These are phyloP conservation scores for Xylariales sp. DNA, from an alignment of 2,329 filamentous ascomycete species.

Conservation along the genomic window DNA sequence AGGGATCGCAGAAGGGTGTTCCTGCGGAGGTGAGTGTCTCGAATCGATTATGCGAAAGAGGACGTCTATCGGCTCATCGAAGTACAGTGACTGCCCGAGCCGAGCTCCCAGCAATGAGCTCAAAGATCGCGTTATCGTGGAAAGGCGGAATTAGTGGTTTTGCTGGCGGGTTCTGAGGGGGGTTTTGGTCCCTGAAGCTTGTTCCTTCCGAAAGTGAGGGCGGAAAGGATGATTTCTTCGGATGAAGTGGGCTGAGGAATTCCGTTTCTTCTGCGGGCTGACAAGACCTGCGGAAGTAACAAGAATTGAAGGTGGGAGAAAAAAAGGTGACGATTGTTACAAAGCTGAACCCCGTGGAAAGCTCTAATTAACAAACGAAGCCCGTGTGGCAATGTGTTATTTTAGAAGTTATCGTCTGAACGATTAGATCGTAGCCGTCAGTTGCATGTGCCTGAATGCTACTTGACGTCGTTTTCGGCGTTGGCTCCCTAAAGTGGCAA, in stretches of 20 bases:
- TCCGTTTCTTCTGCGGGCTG: no score
- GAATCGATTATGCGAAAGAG: constrained; percentile 10
- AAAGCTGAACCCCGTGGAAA: background rate
- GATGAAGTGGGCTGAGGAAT: no score
- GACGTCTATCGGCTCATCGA: constrained; percentile 8
- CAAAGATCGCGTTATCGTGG: constrained; percentile 8
- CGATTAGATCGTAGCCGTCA: background rate
- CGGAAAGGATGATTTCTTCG: no score
- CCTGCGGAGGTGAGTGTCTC: constrained; percentile 3
- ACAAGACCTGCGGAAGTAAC: no score
- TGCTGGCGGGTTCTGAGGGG: no score
- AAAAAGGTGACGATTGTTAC: background rate
- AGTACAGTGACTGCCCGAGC: constrained; percentile 9
- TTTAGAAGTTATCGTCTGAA: background rate
- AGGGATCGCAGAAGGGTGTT: constrained; percentile 6
- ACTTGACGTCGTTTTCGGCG: constrained; percentile 7
- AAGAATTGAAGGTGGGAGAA: no score
- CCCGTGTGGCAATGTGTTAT: constrained; percentile 3
- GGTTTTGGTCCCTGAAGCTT: background rate
- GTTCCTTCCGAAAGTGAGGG: background rate
- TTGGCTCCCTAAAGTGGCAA: no score
- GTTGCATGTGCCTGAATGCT: constrained; percentile 2
- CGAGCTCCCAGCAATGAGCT: constrained; percentile 9
- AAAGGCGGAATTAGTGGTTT: background rate
- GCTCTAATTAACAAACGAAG: background rate